Evolutionary conservation across 768 basidiomycete species (phyloP).

Genomic region (Amanita fuliginea): DNA sequence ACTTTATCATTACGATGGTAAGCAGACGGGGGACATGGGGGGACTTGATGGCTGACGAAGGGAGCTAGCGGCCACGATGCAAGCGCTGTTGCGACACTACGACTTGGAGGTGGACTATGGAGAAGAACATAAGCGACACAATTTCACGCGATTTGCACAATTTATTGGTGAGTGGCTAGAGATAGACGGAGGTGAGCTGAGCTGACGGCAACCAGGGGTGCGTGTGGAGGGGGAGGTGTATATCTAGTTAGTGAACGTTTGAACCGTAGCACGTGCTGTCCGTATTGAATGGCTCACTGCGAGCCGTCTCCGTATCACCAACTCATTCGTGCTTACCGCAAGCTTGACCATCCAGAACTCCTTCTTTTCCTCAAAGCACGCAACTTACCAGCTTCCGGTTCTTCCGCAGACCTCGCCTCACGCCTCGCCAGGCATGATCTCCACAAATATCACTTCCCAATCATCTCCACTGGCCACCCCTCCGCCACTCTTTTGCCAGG

Average conservation of each 20-base stretch:
- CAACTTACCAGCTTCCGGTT: constrained; percentile 54
- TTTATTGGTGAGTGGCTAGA: constrained; percentile 10
- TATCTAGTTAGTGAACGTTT: neutral
- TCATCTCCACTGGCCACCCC: constrained; percentile 16
- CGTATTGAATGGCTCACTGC: neutral
- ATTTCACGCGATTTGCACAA: constrained; percentile 40
- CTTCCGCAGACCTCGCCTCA: constrained; percentile 52
- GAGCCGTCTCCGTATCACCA: constrained; percentile 26
- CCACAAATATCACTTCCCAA: constrained; percentile 57
- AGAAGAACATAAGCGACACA: constrained; percentile 25
- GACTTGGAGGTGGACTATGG: constrained; percentile 19
- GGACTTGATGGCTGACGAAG: neutral
- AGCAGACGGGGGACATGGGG: constrained; percentile 9
- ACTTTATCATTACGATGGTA: constrained; percentile 43
- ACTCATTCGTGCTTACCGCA: constrained; percentile 60
- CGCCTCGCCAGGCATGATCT: constrained; percentile 69
- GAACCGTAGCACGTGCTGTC: neutral
- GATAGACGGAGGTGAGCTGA: too few relatives aligned
- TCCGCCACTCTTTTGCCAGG: constrained; percentile 16
- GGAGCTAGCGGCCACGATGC: constrained; percentile 26
- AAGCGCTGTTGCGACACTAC: constrained; percentile 37
- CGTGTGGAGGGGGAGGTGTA: neutral
- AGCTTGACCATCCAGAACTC: constrained; percentile 56
- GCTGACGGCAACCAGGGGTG: neutral
- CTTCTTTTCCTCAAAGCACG: constrained; percentile 67